A percentile compares a stretch with the other conserved stretches of the same genome.
phyloP scores from a whole-genome alignment of 257 asterid species.

The Sherardia arvensis region DNA sequence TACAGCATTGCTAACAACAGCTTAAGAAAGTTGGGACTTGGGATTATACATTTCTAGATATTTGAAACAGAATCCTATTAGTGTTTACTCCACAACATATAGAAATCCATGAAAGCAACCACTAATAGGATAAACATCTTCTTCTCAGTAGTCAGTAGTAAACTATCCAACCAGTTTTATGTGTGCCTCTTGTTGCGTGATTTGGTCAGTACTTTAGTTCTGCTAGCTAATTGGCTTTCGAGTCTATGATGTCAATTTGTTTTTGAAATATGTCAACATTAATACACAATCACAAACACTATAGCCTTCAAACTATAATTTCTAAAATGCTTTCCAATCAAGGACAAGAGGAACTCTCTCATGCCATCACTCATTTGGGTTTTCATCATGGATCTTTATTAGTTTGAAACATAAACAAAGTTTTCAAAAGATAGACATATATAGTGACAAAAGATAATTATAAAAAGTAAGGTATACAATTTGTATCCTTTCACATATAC shows the following conservation, averaged over 20 bases:
- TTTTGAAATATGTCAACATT: background rate
- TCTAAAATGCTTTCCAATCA: background rate
- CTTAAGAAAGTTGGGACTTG: background rate
- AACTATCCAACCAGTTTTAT: too few relatives aligned
- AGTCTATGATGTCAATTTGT: too few relatives aligned
- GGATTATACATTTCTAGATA: background rate
- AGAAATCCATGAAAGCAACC: background rate
- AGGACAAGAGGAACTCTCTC: constrained; percentile 2
- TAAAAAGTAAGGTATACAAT: background rate
- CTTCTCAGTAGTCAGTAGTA: background rate
- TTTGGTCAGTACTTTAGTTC: too few relatives aligned
- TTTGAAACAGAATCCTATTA: background rate
- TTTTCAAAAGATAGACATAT: background rate
- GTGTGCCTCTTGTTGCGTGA: too few relatives aligned
- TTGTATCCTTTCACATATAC: background rate
- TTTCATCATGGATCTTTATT: background rate
- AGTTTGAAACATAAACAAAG: background rate
- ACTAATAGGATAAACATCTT: background rate
- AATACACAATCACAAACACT: background rate
- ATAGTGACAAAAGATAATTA: background rate
- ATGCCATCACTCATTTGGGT: background rate
- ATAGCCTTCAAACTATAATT: background rate
- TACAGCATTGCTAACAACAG: background rate
- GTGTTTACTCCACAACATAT: background rate
- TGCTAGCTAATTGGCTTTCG: too few relatives aligned